Evolutionary conservation across 257 asterid species (phyloP), one percentile per base, ranked within the genome.

Genomic region (Haberlea rhodopensis): DNA sequence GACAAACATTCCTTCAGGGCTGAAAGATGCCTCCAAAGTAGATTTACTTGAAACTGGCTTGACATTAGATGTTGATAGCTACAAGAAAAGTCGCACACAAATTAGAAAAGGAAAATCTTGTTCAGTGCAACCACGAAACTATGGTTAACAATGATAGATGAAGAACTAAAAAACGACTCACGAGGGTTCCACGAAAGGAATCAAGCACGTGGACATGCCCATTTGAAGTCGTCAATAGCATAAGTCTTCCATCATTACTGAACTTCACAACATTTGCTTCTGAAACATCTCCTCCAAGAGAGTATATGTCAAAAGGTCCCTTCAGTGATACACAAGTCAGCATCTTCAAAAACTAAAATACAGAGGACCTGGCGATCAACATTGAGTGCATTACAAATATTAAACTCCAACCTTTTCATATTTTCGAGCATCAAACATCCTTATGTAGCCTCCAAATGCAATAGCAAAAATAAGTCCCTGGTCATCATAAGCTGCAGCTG

Each of bases 11-110:
- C 96, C 99, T 34, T 94, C 97, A 15, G 95, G 95, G 71, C 97
- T 94, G 84, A 94, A 94, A 79, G 95, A 84, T 5, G 99, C 96
- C 80, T 94, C 97, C 85, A 94, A 68, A 51, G 97, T 90, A 56
- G 95, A 84, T 64, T 74, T 74, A 62, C 83, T 80, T 69, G 91
- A 80, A 71, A 83, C 90, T 60, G 99, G 96, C 81, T 84, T 88
- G 57, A 90, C 97, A 61, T 75, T 87, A 72, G 75, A 81, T 21
- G 95, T 90, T 2, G 91, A 83, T 65, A 94, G 73, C 96, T 91
- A 62, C 31, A 75, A 61, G 28, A 70, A 62, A 71, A 48, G 60
- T 51, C 26, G 60, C 67, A 19, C 53, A 29, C 46, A 62, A 25
- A 70, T 25, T 40, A 45, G 53, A 63, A 34, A 68, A 53, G 61